phyloP scores from a whole-genome alignment of 2,329 filamentous ascomycete genomes.

The Triangularia verruculosa region DNA sequence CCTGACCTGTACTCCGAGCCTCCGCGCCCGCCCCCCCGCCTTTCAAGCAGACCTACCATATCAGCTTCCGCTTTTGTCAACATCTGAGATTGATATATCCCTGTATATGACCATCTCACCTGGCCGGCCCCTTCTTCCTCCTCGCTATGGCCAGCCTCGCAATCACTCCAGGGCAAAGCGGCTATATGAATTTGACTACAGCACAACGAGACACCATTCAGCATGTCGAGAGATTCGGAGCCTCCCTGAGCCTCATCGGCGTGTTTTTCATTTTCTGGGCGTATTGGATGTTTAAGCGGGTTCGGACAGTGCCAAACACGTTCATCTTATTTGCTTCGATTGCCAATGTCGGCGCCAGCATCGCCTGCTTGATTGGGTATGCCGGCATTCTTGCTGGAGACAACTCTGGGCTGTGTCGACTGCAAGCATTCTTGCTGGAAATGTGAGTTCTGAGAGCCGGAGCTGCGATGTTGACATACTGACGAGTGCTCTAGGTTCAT shows the following conservation, averaged over 20 bases:
- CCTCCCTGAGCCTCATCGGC: conserved; percentile 50
- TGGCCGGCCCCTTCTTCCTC: conserved; percentile 3
- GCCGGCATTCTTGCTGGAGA: conserved; percentile 57
- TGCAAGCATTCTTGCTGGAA: conserved; percentile 61
- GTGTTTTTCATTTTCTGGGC: conserved; percentile 52
- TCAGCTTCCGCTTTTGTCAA: background rate
- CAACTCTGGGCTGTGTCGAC: conserved; percentile 57
- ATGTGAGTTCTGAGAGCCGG: conserved; percentile 51
- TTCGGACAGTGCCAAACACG: conserved; percentile 58
- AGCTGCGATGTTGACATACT: background rate
- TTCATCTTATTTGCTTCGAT: conserved; percentile 62
- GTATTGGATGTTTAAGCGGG: conserved; percentile 48
- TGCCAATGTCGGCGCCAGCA: conserved; percentile 57
- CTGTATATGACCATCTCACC: conserved; percentile 7
- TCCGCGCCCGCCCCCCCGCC: background rate
- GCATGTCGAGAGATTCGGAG: conserved; percentile 48
- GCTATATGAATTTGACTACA: conserved; percentile 30
- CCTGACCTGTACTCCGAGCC: conserved; percentile 3
- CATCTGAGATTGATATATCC: conserved; percentile 12
- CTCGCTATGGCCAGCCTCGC: conserved; percentile 20
- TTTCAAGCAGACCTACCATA: background rate
- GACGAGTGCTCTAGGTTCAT: conserved; percentile 58
- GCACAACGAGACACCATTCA: conserved; percentile 27
- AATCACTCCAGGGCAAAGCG: conserved; percentile 17
- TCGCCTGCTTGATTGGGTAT: conserved; percentile 68